Evolutionary conservation across 2,329 filamentous ascomycete species (phyloP), one percentile per base, ranked within the genome.

Genomic region (Alternaria ventricosa): DNA sequence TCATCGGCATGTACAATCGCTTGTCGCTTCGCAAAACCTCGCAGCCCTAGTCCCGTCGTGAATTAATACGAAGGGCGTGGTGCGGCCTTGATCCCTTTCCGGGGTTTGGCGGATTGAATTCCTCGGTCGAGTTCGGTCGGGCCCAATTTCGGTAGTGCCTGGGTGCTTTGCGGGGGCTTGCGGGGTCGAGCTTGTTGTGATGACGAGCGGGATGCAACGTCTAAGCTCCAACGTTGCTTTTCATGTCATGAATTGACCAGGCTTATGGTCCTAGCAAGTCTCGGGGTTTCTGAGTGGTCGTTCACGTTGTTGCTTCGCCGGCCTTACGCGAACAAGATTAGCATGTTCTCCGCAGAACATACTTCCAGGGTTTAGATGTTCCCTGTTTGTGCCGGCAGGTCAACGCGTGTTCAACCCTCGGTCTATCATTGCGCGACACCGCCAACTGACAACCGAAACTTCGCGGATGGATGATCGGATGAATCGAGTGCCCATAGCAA

Each of bases 141-240:
- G 57, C 22, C 41, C 20, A 43, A 41, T n/a, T 8, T 56, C 51
- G 57, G 57, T n/a, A 41, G 51, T 47, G 43, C 8, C 46, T 36
- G 55, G 57, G 50, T 47, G 28, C 8, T 56, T 41, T 60, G 57
- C 44, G 57, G 57, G 33, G 51, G 12, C 20, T 30, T 30, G 51
- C 44, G 57, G 51, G 57, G 57, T 56, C 47, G 22, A 60, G 10
- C 49, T 27, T 28, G 36, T 10, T 11, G 23, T 18, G 49, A 41
- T 18, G 49, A 53, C 30, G 49, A 23, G 8, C 49, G 20, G 13
- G 13, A 25, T 53, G 28, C 49, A 25, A 41, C 30, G 13, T 41
- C 23, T 25, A 41, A 33, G 22, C 28, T 53, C 36, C 28, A 41
- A 13, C 28, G 20, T 53, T 23, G n/a, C 13, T 36, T 22, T 13